Evolutionary conservation across 768 basidiomycete species (phyloP).

Genomic region (Podaxis sp.): DNA sequence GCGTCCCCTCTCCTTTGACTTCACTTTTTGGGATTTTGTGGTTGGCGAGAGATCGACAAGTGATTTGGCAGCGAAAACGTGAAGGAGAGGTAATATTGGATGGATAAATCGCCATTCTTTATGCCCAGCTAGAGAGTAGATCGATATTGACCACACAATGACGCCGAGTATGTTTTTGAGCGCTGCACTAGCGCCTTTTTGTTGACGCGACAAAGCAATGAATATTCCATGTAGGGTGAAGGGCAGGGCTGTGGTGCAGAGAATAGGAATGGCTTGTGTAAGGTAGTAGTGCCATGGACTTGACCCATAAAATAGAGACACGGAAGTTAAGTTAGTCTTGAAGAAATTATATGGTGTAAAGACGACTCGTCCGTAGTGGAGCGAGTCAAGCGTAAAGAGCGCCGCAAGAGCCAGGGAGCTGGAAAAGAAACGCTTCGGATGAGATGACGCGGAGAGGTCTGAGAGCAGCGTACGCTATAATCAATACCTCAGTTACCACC

Average conservation of each 20-base stretch:
- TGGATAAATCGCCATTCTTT: conserved; percentile 99
- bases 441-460: not conserved
- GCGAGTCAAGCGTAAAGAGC: conserved; percentile 57
- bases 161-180: conserved; percentile 45
- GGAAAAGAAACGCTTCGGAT: not conserved
- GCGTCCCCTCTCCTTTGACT: not conserved
- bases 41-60: conserved; percentile 46
- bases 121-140: conserved; percentile 84
- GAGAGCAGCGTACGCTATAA: conserved; percentile 43
- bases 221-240: conserved; percentile 66
- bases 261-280: conserved; percentile 79
- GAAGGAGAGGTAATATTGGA: conserved; percentile 81
- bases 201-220: conserved; percentile 25
- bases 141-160: conserved; percentile 56
- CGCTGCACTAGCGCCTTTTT: conserved; percentile 23
- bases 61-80: conserved; percentile 75
- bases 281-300: conserved; percentile 90
- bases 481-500: conserved; percentile 37
- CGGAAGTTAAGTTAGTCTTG: conserved; percentile 73
- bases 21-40: conserved; percentile 3
- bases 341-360: conserved; percentile 85
- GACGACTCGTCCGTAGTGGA: conserved; percentile 64
- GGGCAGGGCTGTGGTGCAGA: conserved; percentile 72
- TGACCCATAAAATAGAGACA: conserved; percentile 91
- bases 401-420: conserved; percentile 25